phyloP scores from a whole-genome alignment of 2,329 filamentous ascomycete species.

The Monosporascus sp. region DNA sequence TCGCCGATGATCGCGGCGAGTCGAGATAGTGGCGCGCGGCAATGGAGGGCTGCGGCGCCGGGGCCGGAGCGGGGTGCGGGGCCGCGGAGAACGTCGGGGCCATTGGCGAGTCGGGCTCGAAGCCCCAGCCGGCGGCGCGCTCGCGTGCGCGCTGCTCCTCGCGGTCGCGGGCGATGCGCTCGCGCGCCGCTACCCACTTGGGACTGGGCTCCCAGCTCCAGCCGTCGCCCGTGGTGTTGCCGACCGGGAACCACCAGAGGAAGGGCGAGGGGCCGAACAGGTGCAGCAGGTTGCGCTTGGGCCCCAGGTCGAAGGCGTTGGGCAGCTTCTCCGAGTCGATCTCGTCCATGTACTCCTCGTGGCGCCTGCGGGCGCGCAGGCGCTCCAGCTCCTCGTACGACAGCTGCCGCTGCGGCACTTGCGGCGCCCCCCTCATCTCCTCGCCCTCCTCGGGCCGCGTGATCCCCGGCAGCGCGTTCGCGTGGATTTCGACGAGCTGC shows the following conservation, averaged over 20 bases:
- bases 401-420: slow-evolving; percentile 38
- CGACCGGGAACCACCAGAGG: slow-evolving; percentile 76
- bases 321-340: slow-evolving; percentile 82
- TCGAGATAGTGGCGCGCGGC: slow-evolving; percentile 30
- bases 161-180: slow-evolving; percentile 53
- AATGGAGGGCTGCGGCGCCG: slow-evolving; percentile 15
- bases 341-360: slow-evolving; percentile 78
- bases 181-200: slow-evolving; percentile 69
- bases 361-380: slow-evolving; percentile 48
- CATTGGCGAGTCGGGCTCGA: slow-evolving; percentile 22
- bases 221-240: slow-evolving; percentile 84
- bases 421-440: slow-evolving; percentile 27
- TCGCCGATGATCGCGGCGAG: slow-evolving; percentile 11
- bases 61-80: slow-evolving; percentile 10
- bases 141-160: slow-evolving; percentile 59
- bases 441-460: slow-evolving; percentile 80
- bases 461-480: slow-evolving; percentile 74
- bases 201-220: slow-evolving; percentile 89
- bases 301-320: slow-evolving; percentile 88
- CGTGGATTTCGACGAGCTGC: slow-evolving; percentile 74
- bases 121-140: slow-evolving; percentile 62
- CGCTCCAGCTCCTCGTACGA: slow-evolving; percentile 53
- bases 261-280: slow-evolving; percentile 71
- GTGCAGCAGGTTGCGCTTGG: slow-evolving; percentile 71
- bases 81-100: slow-evolving; percentile 12